Evolutionary conservation across 1,284 basidiomycete genomes (phyloP), one percentile per base, ranked within the genome.

Genomic region (Takashimella tepidaria): DNA sequence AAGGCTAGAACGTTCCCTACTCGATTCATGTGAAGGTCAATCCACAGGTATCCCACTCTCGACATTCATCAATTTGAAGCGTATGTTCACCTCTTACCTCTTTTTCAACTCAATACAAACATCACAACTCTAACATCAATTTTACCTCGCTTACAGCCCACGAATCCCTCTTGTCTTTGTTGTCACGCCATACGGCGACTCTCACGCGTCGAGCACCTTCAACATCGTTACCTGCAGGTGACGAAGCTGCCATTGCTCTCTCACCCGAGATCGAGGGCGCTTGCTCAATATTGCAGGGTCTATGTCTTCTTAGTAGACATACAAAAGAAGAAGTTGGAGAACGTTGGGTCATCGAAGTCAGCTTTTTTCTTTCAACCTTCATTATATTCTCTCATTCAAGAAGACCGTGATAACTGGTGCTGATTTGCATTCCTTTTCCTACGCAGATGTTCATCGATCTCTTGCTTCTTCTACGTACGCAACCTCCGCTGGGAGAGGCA

Each of bases 201-300:
- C 60, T 73, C 3, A 47, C 63, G 10, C 61, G 61, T 20, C 62
- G 62, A 1, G 58, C 63, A 1, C 49, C 54, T 2, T 56, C 60
- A 37, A 62, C 66, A 1, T 59, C 69, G 1, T 50, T 70, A 3
- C 54, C 61, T 1, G 27, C 63, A 6, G 56, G 54, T 4, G 71
- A 73, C 49, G 66, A 67, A 19, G 31, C 67, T 4, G 63, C 61
- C 0, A 40, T 46, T 1, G 49, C 50, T 26, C 60, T 73, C 1
- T 48, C 62, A 12, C 64, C 63, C 3, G 72, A 74, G 54, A 49
- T 74, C 25, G 57, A 56, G 23, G 23, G 49, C 3, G 76, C 82
- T 0, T 76, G 92, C 8, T 82, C 80, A 0, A 76, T 92, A 20
- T 76, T 92, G 5, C 90, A 93, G 74, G 90, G 91, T 3, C 77